A percentile compares a stretch with the other conserved stretches of the same genome.
phyloP scores from a whole-genome alignment of 139 green algal species.

The Chlamydomonas sphaeroides region DNA sequence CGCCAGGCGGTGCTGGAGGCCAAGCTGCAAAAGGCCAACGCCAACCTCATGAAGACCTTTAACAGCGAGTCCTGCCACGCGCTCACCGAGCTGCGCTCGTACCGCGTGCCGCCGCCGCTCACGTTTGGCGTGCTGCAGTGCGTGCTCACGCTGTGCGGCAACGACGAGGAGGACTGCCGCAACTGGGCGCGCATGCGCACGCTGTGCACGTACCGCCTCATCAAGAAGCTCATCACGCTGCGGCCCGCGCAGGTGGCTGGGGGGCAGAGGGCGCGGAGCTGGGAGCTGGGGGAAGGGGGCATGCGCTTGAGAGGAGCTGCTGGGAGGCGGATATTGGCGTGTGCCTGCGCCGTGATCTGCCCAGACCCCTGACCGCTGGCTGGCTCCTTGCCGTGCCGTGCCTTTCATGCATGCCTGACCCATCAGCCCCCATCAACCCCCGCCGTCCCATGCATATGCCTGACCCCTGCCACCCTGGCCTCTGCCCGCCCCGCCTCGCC shows the following conservation, averaged over 20 bases:
- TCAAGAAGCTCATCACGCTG: slow-evolving; percentile 39
- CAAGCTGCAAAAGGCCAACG: slow-evolving; percentile 48
- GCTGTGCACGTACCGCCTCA: slow-evolving; percentile 45
- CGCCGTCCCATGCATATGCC: no score
- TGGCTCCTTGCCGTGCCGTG: no score
- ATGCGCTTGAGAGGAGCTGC: no score
- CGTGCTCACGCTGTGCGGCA: slow-evolving; percentile 43
- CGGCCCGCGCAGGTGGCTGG: slow-evolving; percentile 17
- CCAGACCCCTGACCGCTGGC: no score
- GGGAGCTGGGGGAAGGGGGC: background rate
- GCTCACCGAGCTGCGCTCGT: slow-evolving; percentile 49
- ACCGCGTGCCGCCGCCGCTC: slow-evolving; percentile 54
- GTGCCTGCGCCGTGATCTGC: no score
- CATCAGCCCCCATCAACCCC: no score
- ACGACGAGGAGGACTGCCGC: slow-evolving; percentile 41
- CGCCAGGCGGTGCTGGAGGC: slow-evolving; percentile 22
- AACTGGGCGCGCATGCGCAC: slow-evolving; percentile 56
- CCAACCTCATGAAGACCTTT: slow-evolving; percentile 47
- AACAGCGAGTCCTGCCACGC: slow-evolving; percentile 39
- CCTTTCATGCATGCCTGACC: no score
- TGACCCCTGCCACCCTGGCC: no score
- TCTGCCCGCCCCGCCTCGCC: background rate
- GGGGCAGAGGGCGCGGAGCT: background rate
- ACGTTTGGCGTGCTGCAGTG: slow-evolving; percentile 55
- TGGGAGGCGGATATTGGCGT: no score